phyloP scores from a whole-genome alignment of 768 basidiomycete genomes.

The Pseudohyphozyma bogoriensis region DNA sequence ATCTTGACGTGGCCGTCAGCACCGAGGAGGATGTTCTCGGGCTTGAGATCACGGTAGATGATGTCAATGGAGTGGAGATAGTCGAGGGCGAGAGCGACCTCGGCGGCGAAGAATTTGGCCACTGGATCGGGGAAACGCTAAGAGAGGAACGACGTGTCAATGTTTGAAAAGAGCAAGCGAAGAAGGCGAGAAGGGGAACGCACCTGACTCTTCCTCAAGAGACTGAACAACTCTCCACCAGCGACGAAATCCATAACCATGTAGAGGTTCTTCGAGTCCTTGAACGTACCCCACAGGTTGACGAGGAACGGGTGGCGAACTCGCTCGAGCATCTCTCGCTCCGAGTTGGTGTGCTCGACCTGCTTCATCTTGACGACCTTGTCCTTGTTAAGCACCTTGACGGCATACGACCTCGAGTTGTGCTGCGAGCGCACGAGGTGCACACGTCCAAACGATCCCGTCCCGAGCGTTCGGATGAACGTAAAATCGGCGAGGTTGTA shows the following conservation, averaged over 20 bases:
- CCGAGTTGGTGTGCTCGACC: constrained; percentile 96
- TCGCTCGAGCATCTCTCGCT: constrained; percentile 74
- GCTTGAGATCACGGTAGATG: constrained; percentile 97
- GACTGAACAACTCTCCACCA: constrained; percentile 94
- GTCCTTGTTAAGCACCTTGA: constrained; percentile 49
- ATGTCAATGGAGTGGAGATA: constrained; percentile 96
- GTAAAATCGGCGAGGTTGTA: constrained; percentile 33
- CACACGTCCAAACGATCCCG: constrained; percentile 92
- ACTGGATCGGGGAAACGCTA: constrained; percentile 94
- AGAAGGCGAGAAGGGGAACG: not conserved
- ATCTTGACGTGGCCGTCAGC: constrained; percentile 74
- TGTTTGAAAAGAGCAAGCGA: not conserved
- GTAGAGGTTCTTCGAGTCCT: constrained; percentile 92
- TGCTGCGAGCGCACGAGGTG: constrained; percentile 61
- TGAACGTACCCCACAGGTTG: constrained; percentile 84
- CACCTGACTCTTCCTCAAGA: constrained; percentile 51
- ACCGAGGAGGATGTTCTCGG: constrained; percentile 40
- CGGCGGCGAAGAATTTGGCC: constrained; percentile 94
- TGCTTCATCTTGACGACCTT: constrained; percentile 61
- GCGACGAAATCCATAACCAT: constrained; percentile 66
- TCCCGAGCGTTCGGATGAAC: constrained; percentile 47
- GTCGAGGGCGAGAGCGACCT: constrained; percentile 87
- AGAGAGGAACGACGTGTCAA: constrained; percentile 41
- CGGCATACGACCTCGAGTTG: constrained; percentile 54
- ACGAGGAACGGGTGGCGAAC: constrained; percentile 95